Conservation (phyloP, 2,329 filamentous ascomycete species). For the Neurospora sp. region DNA sequence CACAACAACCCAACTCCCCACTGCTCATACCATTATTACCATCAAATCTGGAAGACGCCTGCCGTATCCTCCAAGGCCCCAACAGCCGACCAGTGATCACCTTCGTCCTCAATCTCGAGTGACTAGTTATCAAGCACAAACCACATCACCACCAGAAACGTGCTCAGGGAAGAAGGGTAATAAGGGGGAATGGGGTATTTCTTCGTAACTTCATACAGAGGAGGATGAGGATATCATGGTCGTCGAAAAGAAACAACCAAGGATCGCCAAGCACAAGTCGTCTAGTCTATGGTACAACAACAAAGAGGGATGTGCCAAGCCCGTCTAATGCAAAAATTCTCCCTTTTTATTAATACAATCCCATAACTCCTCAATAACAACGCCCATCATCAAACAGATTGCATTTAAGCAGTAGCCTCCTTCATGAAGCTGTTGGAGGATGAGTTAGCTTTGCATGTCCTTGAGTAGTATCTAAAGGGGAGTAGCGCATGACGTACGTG, state of each 20-base stretch:
- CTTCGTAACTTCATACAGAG: conserved; percentile 8
- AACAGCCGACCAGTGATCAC: not conserved
- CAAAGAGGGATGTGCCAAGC: conserved; percentile 10
- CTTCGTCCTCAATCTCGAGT: not conserved
- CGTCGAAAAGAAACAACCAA: conserved; percentile 4
- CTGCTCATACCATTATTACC: not conserved
- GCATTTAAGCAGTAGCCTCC: conserved; percentile 58
- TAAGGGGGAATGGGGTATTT: not conserved
- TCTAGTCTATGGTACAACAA: conserved; percentile 23
- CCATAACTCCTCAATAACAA: conserved; percentile 10
- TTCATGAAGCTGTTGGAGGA: conserved; percentile 48
- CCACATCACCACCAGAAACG: not conserved
- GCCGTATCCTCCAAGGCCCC: not conserved
- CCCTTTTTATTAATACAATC: conserved; percentile 15
- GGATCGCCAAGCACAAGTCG: conserved; percentile 10
- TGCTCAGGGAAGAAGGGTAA: not conserved
- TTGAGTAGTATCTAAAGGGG: conserved; percentile 13
- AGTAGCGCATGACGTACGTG: conserved; percentile 53
- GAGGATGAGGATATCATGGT: conserved; percentile 2
- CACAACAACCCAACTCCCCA: not conserved
- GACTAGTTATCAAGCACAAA: not conserved
- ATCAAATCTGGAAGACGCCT: not conserved
- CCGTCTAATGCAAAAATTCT: conserved; percentile 21
- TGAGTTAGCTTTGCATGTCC: not conserved
- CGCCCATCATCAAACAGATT: conserved; percentile 2